Evolutionary conservation across 352 stramenopile species (phyloP).

Genomic region (Thraustochytrium striatum): DNA sequence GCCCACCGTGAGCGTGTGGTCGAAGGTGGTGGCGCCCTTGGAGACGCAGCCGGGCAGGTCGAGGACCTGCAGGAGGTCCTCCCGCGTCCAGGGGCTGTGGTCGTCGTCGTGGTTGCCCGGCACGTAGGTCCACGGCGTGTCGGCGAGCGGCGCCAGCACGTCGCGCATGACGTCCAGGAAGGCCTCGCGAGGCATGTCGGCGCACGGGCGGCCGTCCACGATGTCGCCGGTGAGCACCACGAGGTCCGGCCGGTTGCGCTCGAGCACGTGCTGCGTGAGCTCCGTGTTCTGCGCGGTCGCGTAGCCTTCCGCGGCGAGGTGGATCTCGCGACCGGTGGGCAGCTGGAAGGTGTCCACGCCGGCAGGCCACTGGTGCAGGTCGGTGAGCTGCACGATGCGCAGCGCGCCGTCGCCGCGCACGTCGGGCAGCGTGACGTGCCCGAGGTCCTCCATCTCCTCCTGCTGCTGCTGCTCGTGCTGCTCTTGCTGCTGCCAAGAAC

Average conservation of each 20-base stretch:
- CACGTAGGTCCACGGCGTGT: conserved; percentile 22
- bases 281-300: neutral
- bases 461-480: neutral
- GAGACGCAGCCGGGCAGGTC: conserved; percentile 26
- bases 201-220: conserved; percentile 27
- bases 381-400: conserved; percentile 32
- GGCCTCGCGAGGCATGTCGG: conserved; percentile 5
- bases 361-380: conserved; percentile 31
- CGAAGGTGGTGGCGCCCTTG: neutral
- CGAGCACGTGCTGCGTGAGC: conserved; percentile 19
- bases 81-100: conserved; percentile 14
- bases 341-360: conserved; percentile 27
- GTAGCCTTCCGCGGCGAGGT: conserved; percentile 29
- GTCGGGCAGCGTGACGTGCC: conserved; percentile 2
- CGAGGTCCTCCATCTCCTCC: conserved; percentile 29
- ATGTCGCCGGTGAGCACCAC: conserved; percentile 43
- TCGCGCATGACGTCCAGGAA: conserved; percentile 36
- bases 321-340: neutral
- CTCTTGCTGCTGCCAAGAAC: too few species aligned
- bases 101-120: conserved; percentile 44
- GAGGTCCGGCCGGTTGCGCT: conserved; percentile 20
- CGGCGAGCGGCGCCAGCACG: neutral
- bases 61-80: conserved; percentile 34
- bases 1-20: conserved; percentile 39
- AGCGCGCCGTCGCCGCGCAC: neutral